Evolutionary conservation across 179 eudicot genomes (phyloP), one percentile per base, ranked within the genome.

Genomic region (Nepenthes alata): DNA sequence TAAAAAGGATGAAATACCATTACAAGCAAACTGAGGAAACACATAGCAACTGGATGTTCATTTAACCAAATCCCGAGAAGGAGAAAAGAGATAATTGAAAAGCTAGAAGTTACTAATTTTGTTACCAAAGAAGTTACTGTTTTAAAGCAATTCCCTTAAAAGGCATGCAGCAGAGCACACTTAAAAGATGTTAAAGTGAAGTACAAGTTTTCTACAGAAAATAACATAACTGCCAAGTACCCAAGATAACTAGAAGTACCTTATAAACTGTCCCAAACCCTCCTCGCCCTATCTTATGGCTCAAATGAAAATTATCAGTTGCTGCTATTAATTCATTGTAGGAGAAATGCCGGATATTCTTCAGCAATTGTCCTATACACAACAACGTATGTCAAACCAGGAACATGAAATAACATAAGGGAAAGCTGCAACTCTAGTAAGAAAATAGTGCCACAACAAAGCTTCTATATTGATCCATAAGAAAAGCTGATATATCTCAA

Each of bases 251-350:
- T 8, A 2, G 39, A 9, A 39, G 16, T 56, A 85, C 95, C 95
- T 87, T 85, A 65, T 79, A 87, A 58, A 87, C 95, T 49, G 70
- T 78, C 37, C 95, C 95, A 67, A 87, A 87, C 61, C 91, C 95
- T 64, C 95, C 95, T 71, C 83, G 75, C 39, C 95, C 95, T 49
- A 87, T 70, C 75, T 79, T 85, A 61, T 85, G 81, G 63, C 74
- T 69, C 59, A 56, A 59, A 70, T 75, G 70, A 49, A 89, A 89
- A 64, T 81, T 65, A 34, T 77, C 71, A 3, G 97, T 89, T 57
- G 91, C 89, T 15, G 56, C 72, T 76, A 75, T 75, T 68, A 89
- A 55, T 72, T 79, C 91, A 25, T 75, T 73, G 83, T 76, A 83
- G 9, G 85, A 65, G 78, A 87, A 87, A 55, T 61, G 77, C 61